Evolutionary conservation across 371 early-diverging fungal species (phyloP), one percentile per base, ranked within the genome.

Genomic region (Mucor lusitanicus): DNA sequence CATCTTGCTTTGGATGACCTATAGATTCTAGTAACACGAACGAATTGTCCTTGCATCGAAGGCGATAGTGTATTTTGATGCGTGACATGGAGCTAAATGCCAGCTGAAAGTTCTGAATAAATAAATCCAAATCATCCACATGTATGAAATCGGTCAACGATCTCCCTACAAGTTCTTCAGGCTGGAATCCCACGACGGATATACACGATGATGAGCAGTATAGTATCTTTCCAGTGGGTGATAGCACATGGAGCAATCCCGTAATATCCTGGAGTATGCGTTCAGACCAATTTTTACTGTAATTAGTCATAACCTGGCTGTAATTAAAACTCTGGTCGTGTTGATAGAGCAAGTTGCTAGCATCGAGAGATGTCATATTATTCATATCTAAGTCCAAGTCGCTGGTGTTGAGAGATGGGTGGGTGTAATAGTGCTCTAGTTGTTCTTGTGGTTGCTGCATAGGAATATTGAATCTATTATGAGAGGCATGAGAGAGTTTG

Each of bases 171-270:
- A 87, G 74, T 42, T 88, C 87, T 8, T 77, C 77, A 3, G 82
- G 79, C 1, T 73, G 65, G 63, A 83, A 83, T 3, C 86, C 87
- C 12, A 84, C 74, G n/a, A 78, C 59, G 40, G 80, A 71, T 11
- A 71, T 58, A 28, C 78, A 84, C 3, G 86, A 83, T 1, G 86
- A 82, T n/a, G 85, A 84, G 50, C 83, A 81, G 63, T 78, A 87
- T 12, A 85, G 21, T 17, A 89, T 73, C 35, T 63, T 72, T 4
- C 82, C 84, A 0, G 71, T 33, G 0, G 85, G 82, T 6, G 81
- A 77, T 13, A 87, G 58, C 3, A 87, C 86, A 67, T 86, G 82
- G 15, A 87, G 54, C 30, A 86, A 73, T 57, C 87, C 89, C 63
- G 78, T 79, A 2, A 89, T 53, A 60, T 87, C 87, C 46, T 74